These are phyloP conservation scores for Davidsoniella eucalypti DNA, from an alignment of 2,329 filamentous ascomycete species.

Conservation along the genomic window DNA sequence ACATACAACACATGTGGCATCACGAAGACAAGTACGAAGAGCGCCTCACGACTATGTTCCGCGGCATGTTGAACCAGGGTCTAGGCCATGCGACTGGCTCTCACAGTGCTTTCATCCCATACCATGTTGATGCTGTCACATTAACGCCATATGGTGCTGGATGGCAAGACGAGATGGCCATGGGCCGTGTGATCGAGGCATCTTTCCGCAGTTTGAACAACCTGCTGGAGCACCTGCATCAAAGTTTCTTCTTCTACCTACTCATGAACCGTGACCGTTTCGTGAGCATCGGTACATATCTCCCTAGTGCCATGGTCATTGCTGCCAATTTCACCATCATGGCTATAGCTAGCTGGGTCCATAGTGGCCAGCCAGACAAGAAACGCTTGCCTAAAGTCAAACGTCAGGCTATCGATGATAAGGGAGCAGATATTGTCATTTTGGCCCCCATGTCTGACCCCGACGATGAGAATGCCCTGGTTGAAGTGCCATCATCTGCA, in stretches of 20 bases:
- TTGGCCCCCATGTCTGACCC: neutral
- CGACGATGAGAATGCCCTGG: neutral
- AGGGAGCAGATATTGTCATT: neutral
- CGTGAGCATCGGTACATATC: slow-evolving; percentile 93
- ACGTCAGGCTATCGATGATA: slow-evolving; percentile 15
- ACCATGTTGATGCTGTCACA: slow-evolving; percentile 92
- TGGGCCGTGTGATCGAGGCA: slow-evolving; percentile 79
- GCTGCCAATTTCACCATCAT: slow-evolving; percentile 92
- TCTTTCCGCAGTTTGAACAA: slow-evolving; percentile 92
- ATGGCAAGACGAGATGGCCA: slow-evolving; percentile 95
- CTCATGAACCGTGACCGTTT: slow-evolving; percentile 84
- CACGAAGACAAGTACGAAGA: slow-evolving; percentile 65
- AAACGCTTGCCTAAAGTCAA: neutral
- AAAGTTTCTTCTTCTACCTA: slow-evolving; percentile 98
- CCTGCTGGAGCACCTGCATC: slow-evolving; percentile 85
- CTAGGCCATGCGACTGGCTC: slow-evolving; percentile 77
- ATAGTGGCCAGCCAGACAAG: slow-evolving; percentile 47
- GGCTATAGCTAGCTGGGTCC: slow-evolving; percentile 85
- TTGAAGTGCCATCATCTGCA: slow-evolving; percentile 16
- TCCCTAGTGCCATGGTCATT: slow-evolving; percentile 93
- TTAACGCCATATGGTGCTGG: slow-evolving; percentile 81
- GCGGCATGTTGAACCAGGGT: slow-evolving; percentile 84
- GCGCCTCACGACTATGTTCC: slow-evolving; percentile 71
- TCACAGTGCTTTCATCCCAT: slow-evolving; percentile 92
- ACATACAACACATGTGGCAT: slow-evolving; percentile 77